Evolutionary conservation across 1,139 yeast genomes (phyloP).

Genomic region (Pichia cactophila): DNA sequence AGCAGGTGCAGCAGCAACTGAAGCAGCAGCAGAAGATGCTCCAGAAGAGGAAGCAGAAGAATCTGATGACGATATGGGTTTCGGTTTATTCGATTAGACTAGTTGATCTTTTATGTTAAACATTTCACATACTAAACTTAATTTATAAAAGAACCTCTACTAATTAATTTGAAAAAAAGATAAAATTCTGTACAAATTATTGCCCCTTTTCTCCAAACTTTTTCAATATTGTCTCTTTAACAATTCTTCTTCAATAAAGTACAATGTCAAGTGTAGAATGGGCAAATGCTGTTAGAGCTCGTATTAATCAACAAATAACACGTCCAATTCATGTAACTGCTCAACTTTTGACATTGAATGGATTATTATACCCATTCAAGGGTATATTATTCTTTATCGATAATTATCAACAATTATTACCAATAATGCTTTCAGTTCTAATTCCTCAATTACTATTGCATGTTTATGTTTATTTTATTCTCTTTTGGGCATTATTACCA

Average conservation of each 20-base stretch:
- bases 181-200: background rate
- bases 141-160: background rate
- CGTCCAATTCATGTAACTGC: conserved; percentile 17
- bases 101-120: background rate
- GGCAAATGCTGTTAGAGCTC: conserved; percentile 16
- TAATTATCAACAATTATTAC: conserved; percentile 19
- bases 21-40: conserved; percentile 53
- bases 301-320: conserved; percentile 17
- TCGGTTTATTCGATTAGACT: conserved; percentile 77
- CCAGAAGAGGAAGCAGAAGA: conserved; percentile 49
- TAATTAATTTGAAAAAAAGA: background rate
- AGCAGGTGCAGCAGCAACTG: conserved; percentile 46
- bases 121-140: background rate
- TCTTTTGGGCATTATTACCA: conserved; percentile 20
- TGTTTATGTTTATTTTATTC: conserved; percentile 13
- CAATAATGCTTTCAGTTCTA: conserved; percentile 19
- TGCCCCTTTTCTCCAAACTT: background rate
- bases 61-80: conserved; percentile 73
- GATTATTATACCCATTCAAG: conserved; percentile 19
- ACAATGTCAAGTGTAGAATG: conserved; percentile 6
- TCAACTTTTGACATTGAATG: conserved; percentile 16
- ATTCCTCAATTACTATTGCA: conserved; percentile 20
- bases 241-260: background rate
- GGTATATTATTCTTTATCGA: conserved; percentile 21
- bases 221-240: background rate